Evolutionary conservation across 805 yeast genomes (phyloP).

Genomic region (Hanseniaspora jakobsenii): DNA sequence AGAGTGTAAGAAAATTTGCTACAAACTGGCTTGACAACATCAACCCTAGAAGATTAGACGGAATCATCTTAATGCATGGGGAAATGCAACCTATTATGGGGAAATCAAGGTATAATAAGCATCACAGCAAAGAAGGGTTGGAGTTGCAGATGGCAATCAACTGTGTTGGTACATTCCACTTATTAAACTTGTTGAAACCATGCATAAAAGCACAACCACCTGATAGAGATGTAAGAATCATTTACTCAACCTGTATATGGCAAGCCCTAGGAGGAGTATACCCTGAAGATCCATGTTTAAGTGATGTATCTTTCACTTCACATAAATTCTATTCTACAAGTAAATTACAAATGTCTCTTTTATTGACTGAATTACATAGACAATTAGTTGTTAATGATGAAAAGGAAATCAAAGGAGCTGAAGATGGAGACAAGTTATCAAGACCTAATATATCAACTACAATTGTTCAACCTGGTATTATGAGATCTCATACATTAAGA

Average conservation of each 20-base stretch:
- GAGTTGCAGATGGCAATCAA: constrained; percentile 78
- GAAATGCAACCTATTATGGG: constrained; percentile 61
- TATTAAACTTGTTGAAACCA: constrained; percentile 70
- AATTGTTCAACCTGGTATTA: constrained; percentile 81
- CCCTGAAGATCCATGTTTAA: constrained; percentile 52
- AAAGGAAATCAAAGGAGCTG: constrained; percentile 39
- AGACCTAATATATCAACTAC: constrained; percentile 48
- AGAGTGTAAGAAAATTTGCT: constrained; percentile 77
- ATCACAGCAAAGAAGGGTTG: constrained; percentile 64
- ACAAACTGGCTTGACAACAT: constrained; percentile 85
- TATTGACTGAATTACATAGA: constrained; percentile 69
- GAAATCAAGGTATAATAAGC: constrained; percentile 35
- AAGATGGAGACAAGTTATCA: constrained; percentile 50
- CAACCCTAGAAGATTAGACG: constrained; percentile 86
- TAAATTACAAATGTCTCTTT: constrained; percentile 61
- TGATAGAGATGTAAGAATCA: constrained; percentile 80
- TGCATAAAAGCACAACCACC: constrained; percentile 81
- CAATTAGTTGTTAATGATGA: constrained; percentile 47
- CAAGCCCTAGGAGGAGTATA: constrained; percentile 64
- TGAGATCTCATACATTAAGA: constrained; percentile 78
- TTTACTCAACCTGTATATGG: constrained; percentile 66
- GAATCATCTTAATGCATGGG: constrained; percentile 78
- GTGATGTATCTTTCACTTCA: constrained; percentile 38
- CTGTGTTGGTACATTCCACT: constrained; percentile 69
- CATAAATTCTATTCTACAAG: constrained; percentile 74